Evolutionary conservation across 306 rosid species (phyloP).

Genomic region (Prunus fruticosa): DNA sequence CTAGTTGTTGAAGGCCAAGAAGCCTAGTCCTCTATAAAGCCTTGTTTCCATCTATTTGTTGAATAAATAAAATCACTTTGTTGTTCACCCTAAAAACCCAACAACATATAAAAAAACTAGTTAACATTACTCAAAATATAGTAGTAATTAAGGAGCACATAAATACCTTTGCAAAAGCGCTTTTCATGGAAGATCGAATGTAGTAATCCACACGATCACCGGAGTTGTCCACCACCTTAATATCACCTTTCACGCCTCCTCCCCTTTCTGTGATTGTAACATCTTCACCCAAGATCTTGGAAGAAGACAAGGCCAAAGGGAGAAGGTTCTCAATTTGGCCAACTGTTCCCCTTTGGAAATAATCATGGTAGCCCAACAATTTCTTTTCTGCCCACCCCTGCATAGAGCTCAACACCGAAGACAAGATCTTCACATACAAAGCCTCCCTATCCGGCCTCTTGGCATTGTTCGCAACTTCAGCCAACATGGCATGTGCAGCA

Average conservation of each 20-base stretch:
- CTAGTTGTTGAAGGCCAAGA: too few species aligned
- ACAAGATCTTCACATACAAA: slow-evolving; percentile 52
- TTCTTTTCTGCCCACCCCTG: slow-evolving; percentile 78
- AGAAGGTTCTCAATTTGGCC: slow-evolving; percentile 71
- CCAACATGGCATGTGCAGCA: slow-evolving; percentile 76
- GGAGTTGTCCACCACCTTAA: slow-evolving; percentile 56
- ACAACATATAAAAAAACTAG: neutral
- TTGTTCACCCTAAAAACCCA: too few species aligned
- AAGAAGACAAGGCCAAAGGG: slow-evolving; percentile 66
- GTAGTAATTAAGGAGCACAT: neutral
- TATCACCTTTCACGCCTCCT: slow-evolving; percentile 43
- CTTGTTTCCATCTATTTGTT: too few species aligned
- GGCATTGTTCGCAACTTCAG: slow-evolving; percentile 73
- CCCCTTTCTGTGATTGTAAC: slow-evolving; percentile 47
- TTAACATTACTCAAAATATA: neutral
- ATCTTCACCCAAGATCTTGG: slow-evolving; percentile 78
- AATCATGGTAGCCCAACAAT: slow-evolving; percentile 64
- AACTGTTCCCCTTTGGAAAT: slow-evolving; percentile 59
- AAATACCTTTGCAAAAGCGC: slow-evolving; percentile 67
- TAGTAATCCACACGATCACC: slow-evolving; percentile 64
- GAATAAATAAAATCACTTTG: too few species aligned
- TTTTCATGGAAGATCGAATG: slow-evolving; percentile 59
- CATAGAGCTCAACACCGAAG: slow-evolving; percentile 65
- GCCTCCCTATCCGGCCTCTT: slow-evolving; percentile 62
- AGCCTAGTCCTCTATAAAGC: too few species aligned